Evolutionary conservation across 306 rosid genomes (phyloP).

Genomic region (Spatholobus suberectus): DNA sequence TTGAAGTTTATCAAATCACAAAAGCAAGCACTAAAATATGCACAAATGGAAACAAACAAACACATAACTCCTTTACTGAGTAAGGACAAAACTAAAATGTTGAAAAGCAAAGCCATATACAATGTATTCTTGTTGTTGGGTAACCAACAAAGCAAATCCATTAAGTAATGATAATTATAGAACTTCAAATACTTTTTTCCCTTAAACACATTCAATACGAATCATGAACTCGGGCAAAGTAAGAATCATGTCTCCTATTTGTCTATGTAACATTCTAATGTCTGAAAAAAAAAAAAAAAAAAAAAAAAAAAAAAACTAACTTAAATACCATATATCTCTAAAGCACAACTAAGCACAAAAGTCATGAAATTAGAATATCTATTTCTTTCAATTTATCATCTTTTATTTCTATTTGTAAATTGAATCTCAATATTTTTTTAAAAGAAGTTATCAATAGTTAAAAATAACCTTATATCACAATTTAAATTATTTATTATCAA

Average conservation of each 20-base stretch:
- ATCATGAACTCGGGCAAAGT: slow-evolving; percentile 75
- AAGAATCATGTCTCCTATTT: slow-evolving; percentile 48
- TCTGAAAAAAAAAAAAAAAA: slow-evolving; percentile 13
- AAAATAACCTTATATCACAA: too few species aligned
- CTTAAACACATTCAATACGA: slow-evolving; percentile 65
- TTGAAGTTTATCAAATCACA: not conserved
- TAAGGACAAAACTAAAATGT: slow-evolving; percentile 1
- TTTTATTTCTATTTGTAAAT: too few species aligned
- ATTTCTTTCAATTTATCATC: too few species aligned
- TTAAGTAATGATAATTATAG: slow-evolving; percentile 94
- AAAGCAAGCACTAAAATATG: not conserved
- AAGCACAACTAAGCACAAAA: too few species aligned
- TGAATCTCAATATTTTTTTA: too few species aligned
- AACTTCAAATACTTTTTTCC: slow-evolving; percentile 89
- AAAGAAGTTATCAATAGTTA: too few species aligned
- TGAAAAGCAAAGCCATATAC: not conserved
- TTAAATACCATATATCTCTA: too few species aligned
- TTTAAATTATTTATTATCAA: too few species aligned
- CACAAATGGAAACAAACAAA: slow-evolving; percentile 1
- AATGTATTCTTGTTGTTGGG: slow-evolving; percentile 84
- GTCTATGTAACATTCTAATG: slow-evolving; percentile 59
- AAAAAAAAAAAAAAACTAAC: too few species aligned
- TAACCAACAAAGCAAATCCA: slow-evolving; percentile 84
- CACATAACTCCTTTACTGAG: not conserved
- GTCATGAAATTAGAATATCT: too few species aligned